Evolutionary conservation across 106 monocot genomes (phyloP).

Genomic region (Vanilla planifolia): DNA sequence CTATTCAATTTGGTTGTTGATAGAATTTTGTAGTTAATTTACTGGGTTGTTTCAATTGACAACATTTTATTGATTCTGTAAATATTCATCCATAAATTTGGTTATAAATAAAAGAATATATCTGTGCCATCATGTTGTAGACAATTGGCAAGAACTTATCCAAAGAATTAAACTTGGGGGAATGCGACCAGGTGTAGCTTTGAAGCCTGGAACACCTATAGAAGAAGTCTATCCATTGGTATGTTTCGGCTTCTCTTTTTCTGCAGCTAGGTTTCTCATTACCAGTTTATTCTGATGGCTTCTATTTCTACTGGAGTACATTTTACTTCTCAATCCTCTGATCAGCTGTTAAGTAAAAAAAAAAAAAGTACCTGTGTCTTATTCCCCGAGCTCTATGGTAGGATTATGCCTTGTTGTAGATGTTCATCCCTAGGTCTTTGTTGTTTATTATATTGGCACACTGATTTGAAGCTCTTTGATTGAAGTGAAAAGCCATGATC

Average conservation of each 20-base stretch:
- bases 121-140: constrained; percentile 24
- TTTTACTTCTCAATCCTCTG: no score
- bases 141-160: constrained; percentile 82
- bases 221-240: constrained; percentile 96
- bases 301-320: no score
- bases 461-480: not conserved
- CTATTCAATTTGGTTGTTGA: not conserved
- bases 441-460: not conserved
- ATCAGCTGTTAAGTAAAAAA: no score
- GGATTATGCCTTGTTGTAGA: no score
- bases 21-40: not conserved
- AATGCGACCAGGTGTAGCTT: constrained; percentile 90
- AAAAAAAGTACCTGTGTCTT: no score
- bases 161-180: constrained; percentile 58
- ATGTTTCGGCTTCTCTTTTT: constrained; percentile 7
- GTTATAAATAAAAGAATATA: not conserved
- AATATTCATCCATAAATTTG: not conserved
- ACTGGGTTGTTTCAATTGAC: not conserved
- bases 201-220: constrained; percentile 80
- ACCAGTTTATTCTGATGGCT: no score
- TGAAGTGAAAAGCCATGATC: no score
- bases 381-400: no score
- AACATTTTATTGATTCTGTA: not conserved
- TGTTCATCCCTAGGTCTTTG: not conserved
- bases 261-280: not conserved